Evolutionary conservation across 352 stramenopile species (phyloP).

Genomic region (Phytophthora cactorum): DNA sequence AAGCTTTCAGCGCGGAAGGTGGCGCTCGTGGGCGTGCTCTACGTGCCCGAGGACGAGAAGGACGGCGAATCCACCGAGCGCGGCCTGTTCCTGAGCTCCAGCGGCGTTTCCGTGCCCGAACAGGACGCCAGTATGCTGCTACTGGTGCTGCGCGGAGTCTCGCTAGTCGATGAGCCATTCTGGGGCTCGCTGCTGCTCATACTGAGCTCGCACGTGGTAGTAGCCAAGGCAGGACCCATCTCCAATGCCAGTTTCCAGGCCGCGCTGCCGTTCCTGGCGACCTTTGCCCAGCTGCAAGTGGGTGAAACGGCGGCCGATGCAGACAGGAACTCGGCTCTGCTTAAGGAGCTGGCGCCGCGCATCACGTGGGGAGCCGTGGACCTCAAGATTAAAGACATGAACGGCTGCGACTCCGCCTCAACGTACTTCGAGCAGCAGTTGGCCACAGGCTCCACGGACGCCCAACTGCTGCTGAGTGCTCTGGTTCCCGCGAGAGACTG

Average conservation of each 20-base stretch:
- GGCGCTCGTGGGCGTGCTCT: slow-evolving; percentile 62
- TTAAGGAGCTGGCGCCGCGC: slow-evolving; percentile 57
- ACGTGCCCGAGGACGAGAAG: slow-evolving; percentile 32
- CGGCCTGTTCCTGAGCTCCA: slow-evolving; percentile 63
- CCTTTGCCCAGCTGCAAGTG: slow-evolving; percentile 62
- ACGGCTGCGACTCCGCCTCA: slow-evolving; percentile 60
- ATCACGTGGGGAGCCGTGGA: slow-evolving; percentile 77
- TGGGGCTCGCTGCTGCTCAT: slow-evolving; percentile 72
- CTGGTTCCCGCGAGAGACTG: slow-evolving; percentile 56
- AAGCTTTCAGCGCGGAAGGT: slow-evolving; percentile 58
- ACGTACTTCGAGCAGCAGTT: slow-evolving; percentile 80
- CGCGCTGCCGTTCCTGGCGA: slow-evolving; percentile 51
- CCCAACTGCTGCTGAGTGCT: slow-evolving; percentile 54
- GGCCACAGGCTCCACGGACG: slow-evolving; percentile 46
- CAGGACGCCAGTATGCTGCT: slow-evolving; percentile 60
- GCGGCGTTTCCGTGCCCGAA: slow-evolving; percentile 47
- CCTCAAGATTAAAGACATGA: slow-evolving; percentile 84
- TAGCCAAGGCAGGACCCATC: slow-evolving; percentile 48
- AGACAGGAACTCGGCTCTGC: slow-evolving; percentile 48
- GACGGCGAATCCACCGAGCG: slow-evolving; percentile 28
- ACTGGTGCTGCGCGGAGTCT: slow-evolving; percentile 57
- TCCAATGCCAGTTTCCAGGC: slow-evolving; percentile 44
- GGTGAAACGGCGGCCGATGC: slow-evolving; percentile 17
- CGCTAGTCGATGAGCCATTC: slow-evolving; percentile 54
- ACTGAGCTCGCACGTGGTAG: slow-evolving; percentile 64